These are phyloP conservation scores for Clonostachys sp. DNA, from an alignment of 2,329 filamentous ascomycete species.

Conservation along the genomic window DNA sequence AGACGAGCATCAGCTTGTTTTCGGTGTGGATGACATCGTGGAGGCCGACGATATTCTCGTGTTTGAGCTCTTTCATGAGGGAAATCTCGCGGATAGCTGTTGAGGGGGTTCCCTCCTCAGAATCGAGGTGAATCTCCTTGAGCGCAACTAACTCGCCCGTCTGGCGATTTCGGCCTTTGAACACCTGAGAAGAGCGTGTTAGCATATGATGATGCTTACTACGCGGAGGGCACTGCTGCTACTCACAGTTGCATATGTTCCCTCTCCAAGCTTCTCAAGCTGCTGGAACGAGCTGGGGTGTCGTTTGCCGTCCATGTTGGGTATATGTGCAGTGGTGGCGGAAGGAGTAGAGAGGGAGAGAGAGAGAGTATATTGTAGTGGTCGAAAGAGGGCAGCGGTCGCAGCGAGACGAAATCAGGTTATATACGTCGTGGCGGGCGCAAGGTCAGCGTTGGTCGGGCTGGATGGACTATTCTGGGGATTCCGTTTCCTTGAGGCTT, in stretches of 20 bases:
- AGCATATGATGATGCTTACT: slow-evolving; percentile 3
- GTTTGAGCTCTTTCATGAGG: slow-evolving; percentile 98
- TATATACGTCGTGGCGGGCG: too few species aligned
- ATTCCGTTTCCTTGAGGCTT: too few species aligned
- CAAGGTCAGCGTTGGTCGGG: too few species aligned
- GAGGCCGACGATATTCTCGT: slow-evolving; percentile 95
- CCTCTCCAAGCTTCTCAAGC: slow-evolving; percentile 97
- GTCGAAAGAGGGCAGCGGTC: not conserved
- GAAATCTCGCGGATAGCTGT: slow-evolving; percentile 98
- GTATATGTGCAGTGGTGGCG: not conserved
- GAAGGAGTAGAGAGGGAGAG: not conserved
- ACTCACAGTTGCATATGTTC: slow-evolving; percentile 92
- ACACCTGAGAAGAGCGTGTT: slow-evolving; percentile 52
- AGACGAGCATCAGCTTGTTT: slow-evolving; percentile 99
- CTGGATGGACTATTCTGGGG: too few species aligned
- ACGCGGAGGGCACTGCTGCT: not conserved
- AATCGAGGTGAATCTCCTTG: slow-evolving; percentile 98
- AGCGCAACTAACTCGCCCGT: slow-evolving; percentile 94
- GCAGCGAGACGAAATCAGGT: too few species aligned
- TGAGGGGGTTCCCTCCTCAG: slow-evolving; percentile 93
- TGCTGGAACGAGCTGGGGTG: slow-evolving; percentile 98
- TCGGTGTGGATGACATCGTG: slow-evolving; percentile 99
- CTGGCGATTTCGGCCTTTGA: slow-evolving; percentile 96
- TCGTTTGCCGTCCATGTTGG: slow-evolving; percentile 80
- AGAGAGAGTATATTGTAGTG: not conserved